These are phyloP conservation scores for Aspergillus mulundensis DNA, from an alignment of 495 filamentous ascomycete genomes.

Conservation along the genomic window DNA sequence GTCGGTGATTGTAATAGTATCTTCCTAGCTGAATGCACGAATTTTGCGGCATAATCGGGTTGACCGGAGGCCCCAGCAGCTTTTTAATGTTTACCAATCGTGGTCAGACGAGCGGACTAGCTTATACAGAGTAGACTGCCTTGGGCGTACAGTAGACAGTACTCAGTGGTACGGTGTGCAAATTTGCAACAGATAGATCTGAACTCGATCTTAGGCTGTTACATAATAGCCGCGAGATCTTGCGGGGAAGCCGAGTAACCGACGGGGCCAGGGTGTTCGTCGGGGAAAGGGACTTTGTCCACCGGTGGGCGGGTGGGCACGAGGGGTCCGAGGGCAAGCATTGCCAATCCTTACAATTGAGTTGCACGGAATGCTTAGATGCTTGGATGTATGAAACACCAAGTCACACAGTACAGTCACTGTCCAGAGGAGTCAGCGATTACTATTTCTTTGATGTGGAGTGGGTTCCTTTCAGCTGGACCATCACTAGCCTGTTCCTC, in stretches of 20 bases:
- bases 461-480: not conserved
- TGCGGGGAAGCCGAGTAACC: slow-evolving; percentile 10
- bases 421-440: no score
- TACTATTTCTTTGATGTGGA: not conserved
- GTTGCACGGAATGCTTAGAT: not conserved
- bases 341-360: not conserved
- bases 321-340: not conserved
- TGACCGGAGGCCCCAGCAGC: no score
- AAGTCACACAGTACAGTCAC: not conserved
- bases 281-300: not conserved
- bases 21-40: not conserved
- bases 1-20: slow-evolving; percentile 6
- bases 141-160: no score
- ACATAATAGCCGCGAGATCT: not conserved
- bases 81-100: no score
- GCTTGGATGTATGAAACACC: not conserved
- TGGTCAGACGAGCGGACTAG: no score
- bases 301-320: not conserved
- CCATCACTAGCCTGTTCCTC: not conserved
- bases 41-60: no score
- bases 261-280: not conserved
- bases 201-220: not conserved
- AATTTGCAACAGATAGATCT: no score
- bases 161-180: no score
- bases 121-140: no score